These are phyloP conservation scores for Geosmithia flava DNA, from an alignment of 2,329 filamentous ascomycete species.

Conservation along the genomic window DNA sequence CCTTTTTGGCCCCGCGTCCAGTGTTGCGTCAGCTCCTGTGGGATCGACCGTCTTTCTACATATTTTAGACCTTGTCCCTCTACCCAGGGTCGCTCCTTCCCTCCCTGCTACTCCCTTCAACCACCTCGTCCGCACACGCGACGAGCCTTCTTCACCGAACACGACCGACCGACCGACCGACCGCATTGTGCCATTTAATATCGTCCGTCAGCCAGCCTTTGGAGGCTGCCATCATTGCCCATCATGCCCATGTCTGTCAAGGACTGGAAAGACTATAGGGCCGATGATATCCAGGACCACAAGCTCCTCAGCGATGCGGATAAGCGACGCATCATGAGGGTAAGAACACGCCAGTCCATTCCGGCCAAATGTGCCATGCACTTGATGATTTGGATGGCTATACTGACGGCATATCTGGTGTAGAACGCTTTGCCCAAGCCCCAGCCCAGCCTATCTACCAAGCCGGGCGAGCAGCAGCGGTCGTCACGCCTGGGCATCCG, in stretches of 20 bases:
- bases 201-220: constrained; percentile 9
- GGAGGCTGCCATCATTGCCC: constrained; percentile 10
- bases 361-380: neutral
- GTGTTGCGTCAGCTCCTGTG: neutral
- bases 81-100: neutral
- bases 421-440: constrained; percentile 23
- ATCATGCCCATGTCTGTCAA: constrained; percentile 20
- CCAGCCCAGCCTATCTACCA: constrained; percentile 12
- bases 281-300: constrained; percentile 22
- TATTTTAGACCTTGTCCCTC: neutral
- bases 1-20: neutral
- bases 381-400: neutral
- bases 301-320: constrained; percentile 20
- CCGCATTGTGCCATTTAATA: neutral
- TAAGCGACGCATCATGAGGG: constrained; percentile 21
- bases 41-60: neutral
- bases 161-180: neutral
- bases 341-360: constrained; percentile 6
- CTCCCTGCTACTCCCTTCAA: neutral
- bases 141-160: neutral
- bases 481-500: constrained; percentile 42
- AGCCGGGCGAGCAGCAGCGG: constrained; percentile 8
- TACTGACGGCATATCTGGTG: neutral
- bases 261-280: constrained; percentile 25
- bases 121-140: neutral